Conservation (phyloP, 352 stramenopile genomes). For the Globisporangium sylvaticum region DNA sequence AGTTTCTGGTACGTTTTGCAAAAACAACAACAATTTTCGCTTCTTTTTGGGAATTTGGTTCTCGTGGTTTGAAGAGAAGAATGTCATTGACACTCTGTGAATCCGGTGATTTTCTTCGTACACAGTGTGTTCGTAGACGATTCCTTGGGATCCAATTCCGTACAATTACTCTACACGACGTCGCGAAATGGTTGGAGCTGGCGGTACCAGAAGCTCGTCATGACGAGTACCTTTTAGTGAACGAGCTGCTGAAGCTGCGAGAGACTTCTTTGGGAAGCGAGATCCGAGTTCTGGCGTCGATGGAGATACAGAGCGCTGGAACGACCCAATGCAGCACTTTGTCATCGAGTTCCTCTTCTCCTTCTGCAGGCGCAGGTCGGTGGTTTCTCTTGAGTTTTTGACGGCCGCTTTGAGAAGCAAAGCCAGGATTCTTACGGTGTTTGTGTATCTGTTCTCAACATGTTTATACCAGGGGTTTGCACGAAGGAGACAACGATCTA, state of each 20-base stretch:
- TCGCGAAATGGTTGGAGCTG: background rate
- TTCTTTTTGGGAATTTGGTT: background rate
- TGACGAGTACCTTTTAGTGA: background rate
- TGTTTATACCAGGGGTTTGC: background rate
- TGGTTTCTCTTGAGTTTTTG: background rate
- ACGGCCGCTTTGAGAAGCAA: background rate
- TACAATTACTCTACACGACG: background rate
- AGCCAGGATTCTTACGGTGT: background rate
- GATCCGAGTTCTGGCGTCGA: background rate
- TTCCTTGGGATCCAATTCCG: background rate
- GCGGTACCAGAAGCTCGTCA: no score
- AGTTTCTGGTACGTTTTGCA: conserved; percentile 6
- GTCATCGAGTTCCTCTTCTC: conserved; percentile 9
- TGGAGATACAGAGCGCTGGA: background rate
- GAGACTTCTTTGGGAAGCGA: background rate
- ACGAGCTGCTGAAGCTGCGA: background rate
- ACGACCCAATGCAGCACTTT: background rate
- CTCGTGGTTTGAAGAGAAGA: no score
- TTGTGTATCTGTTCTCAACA: background rate
- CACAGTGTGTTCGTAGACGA: conserved; percentile 1
- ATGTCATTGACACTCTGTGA: no score
- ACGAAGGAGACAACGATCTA: background rate
- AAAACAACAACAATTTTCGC: background rate
- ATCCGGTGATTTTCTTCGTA: no score
- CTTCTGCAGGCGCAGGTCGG: conserved; percentile 8